These are phyloP conservation scores for Ilyonectria sp. DNA, from an alignment of 2,329 filamentous ascomycete genomes.

Conservation along the genomic window DNA sequence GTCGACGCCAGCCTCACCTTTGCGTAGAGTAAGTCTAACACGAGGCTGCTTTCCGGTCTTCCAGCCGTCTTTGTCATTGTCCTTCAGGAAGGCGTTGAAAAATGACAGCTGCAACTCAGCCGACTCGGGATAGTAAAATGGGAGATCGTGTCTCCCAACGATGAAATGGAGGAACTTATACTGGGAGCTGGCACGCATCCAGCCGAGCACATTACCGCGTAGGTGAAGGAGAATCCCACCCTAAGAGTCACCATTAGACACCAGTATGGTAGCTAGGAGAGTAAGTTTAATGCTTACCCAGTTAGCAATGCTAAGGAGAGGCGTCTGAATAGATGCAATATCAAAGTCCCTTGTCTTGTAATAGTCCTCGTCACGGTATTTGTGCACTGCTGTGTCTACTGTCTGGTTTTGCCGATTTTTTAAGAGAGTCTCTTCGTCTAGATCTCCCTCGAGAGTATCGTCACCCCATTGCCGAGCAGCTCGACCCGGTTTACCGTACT, in stretches of 20 bases:
- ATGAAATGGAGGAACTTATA: slow-evolving; percentile 80
- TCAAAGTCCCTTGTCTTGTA: slow-evolving; percentile 77
- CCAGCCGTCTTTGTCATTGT: slow-evolving; percentile 73
- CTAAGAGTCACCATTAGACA: not conserved
- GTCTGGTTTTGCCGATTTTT: slow-evolving; percentile 65
- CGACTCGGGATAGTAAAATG: slow-evolving; percentile 80
- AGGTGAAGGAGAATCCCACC: slow-evolving; percentile 79
- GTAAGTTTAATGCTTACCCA: slow-evolving; percentile 58
- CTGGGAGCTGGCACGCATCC: slow-evolving; percentile 72
- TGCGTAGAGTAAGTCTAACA: slow-evolving; percentile 73
- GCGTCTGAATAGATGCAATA: slow-evolving; percentile 76
- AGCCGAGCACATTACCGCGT: slow-evolving; percentile 78
- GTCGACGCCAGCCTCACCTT: slow-evolving; percentile 78
- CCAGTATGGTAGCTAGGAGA: too few species aligned
- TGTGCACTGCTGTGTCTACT: slow-evolving; percentile 62
- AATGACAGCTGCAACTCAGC: slow-evolving; percentile 78
- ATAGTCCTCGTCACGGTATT: slow-evolving; percentile 74
- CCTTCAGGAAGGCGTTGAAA: slow-evolving; percentile 79
- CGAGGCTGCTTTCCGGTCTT: slow-evolving; percentile 67
- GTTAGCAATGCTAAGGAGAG: slow-evolving; percentile 77
- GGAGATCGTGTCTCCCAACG: slow-evolving; percentile 78
- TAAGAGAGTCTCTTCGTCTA: slow-evolving; percentile 65
- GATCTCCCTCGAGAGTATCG: slow-evolving; percentile 72
- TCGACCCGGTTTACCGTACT: slow-evolving; percentile 67
- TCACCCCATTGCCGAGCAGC: slow-evolving; percentile 7